Evolutionary conservation across 306 rosid genomes (phyloP).

Genomic region (Prunus mume): DNA sequence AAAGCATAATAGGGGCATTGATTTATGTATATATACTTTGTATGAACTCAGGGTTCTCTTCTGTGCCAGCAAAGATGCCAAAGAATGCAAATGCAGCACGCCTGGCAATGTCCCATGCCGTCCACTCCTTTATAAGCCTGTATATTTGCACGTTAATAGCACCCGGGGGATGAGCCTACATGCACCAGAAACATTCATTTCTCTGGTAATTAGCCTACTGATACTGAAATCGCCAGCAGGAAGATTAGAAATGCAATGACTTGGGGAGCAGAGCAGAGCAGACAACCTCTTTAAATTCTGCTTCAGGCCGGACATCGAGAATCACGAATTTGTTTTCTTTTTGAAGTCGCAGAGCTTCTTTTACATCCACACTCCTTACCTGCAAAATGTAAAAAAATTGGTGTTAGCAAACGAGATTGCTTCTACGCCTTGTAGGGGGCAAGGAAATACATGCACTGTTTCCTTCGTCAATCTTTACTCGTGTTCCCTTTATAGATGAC

Average conservation of each 20-base stretch:
- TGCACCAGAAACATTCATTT: conserved; percentile 3
- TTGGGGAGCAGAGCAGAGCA: not conserved
- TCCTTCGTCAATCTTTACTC: no score
- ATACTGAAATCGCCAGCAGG: no score
- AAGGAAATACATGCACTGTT: no score
- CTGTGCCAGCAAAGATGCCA: conserved; percentile 93
- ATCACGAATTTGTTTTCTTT: conserved; percentile 91
- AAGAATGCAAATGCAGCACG: conserved; percentile 98
- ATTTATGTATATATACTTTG: conserved; percentile 39
- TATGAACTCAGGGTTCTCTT: conserved; percentile 94
- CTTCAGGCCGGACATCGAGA: conserved; percentile 94
- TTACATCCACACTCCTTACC: conserved; percentile 91
- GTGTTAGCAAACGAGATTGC: no score
- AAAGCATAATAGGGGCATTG: not conserved
- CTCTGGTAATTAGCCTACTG: not conserved
- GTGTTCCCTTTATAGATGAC: no score
- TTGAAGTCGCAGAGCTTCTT: conserved; percentile 94
- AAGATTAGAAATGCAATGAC: not conserved
- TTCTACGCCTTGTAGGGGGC: no score
- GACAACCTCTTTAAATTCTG: conserved; percentile 87
- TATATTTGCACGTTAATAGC: conserved; percentile 92
- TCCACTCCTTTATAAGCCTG: conserved; percentile 98
- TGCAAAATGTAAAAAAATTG: conserved; percentile 17
- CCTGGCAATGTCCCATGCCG: conserved; percentile 98
- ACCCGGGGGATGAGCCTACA: conserved; percentile 88